Evolutionary conservation across 495 filamentous ascomycete genomes (phyloP).

Genomic region (Hypoxylon fragiforme): DNA sequence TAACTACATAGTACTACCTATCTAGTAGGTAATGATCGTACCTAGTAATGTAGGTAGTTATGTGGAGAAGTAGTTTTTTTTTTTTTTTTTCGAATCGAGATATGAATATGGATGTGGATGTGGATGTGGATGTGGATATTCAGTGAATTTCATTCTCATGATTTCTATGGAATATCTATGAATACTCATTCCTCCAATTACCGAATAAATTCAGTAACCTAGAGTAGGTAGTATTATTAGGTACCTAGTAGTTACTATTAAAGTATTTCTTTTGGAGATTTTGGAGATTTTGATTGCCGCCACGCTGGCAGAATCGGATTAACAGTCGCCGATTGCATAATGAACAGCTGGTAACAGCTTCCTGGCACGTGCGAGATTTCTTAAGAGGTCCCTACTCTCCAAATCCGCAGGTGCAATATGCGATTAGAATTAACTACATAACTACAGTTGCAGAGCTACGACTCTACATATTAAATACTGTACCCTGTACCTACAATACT

Average conservation of each 20-base stretch:
- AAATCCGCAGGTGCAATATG: constrained; percentile 4
- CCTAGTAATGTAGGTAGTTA: no score
- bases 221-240: no score
- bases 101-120: no score
- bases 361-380: constrained; percentile 22
- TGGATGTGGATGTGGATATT: no score
- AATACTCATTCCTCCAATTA: not conserved
- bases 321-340: constrained; percentile 14
- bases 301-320: constrained; percentile 37
- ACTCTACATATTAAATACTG: not conserved
- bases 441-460: no score
- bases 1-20: no score
- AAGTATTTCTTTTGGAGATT: no score
- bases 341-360: constrained; percentile 22
- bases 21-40: no score
- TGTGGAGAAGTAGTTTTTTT: no score
- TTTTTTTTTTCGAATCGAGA: no score
- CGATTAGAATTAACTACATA: not conserved
- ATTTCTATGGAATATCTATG: not conserved
- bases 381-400: not conserved
- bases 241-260: no score
- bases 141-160: no score
- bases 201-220: not conserved
- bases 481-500: not conserved
- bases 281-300: constrained; percentile 6